A percentile compares a stretch with the other conserved stretches of the same genome.
Evolutionary conservation across 1,139 yeast species (phyloP).

Genomic region (Meyerozyma sp.): DNA sequence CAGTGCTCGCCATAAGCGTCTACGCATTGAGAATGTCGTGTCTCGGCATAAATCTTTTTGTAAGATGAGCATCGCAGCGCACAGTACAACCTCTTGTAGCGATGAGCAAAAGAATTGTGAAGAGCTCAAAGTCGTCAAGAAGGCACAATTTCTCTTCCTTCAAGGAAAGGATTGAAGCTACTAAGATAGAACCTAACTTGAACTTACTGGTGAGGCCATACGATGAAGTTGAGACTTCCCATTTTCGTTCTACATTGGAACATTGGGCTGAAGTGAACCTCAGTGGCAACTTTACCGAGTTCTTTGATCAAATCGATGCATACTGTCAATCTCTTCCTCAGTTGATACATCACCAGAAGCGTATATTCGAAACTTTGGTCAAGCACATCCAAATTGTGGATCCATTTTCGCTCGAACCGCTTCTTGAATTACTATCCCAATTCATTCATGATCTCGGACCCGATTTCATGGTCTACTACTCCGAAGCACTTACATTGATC

Average conservation of each 20-base stretch:
- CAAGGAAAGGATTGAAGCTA: slow-evolving; percentile 74
- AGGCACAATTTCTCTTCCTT: slow-evolving; percentile 69
- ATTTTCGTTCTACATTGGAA: slow-evolving; percentile 70
- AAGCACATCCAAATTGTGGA: slow-evolving; percentile 53
- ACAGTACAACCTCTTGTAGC: neutral
- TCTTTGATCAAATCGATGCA: slow-evolving; percentile 51
- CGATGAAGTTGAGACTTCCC: slow-evolving; percentile 70
- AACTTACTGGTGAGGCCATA: slow-evolving; percentile 59
- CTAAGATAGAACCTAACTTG: slow-evolving; percentile 79
- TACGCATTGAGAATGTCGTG: neutral
- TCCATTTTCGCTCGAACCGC: slow-evolving; percentile 69
- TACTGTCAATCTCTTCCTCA: slow-evolving; percentile 73
- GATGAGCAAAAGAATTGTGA: slow-evolving; percentile 12
- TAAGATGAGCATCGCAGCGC: slow-evolving; percentile 1
- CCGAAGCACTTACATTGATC: slow-evolving; percentile 46
- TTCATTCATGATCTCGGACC: slow-evolving; percentile 91
- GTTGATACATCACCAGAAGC: slow-evolving; percentile 62
- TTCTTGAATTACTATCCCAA: slow-evolving; percentile 75
- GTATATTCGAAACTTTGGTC: slow-evolving; percentile 53
- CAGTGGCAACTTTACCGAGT: slow-evolving; percentile 66
- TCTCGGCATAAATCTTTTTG: neutral
- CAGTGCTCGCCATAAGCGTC: no score
- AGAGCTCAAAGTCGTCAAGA: slow-evolving; percentile 51
- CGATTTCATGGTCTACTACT: slow-evolving; percentile 74
- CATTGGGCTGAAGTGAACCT: slow-evolving; percentile 88